A percentile compares a stretch with the other conserved stretches of the same genome.
Conservation (phyloP, 2,329 filamentous ascomycete species). For the Fusarium musae region DNA sequence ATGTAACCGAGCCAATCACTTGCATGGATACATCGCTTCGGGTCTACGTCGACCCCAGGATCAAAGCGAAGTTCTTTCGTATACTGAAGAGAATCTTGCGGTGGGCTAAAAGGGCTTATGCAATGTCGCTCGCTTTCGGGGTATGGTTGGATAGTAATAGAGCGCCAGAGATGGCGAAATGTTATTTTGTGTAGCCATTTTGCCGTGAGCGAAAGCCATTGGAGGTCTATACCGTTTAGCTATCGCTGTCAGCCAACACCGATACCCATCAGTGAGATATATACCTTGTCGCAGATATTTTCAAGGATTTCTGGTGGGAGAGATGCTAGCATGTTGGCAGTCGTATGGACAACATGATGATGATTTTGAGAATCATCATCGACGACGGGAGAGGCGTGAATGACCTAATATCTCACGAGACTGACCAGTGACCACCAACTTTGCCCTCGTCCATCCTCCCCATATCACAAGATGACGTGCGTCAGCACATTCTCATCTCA, state of each 20-base stretch:
- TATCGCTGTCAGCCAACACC: accelerated
- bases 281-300: background rate
- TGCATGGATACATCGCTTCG: background rate
- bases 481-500: conserved; percentile 19
- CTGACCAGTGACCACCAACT: background rate
- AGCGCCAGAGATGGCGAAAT: background rate
- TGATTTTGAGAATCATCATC: accelerated
- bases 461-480: background rate
- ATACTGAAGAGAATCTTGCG: background rate
- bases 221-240: background rate
- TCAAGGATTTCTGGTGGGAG: background rate
- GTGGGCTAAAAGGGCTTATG: accelerated
- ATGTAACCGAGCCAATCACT: conserved; percentile 3
- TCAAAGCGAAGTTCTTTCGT: background rate
- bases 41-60: background rate
- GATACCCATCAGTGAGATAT: accelerated
- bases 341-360: accelerated
- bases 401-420: background rate
- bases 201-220: background rate
- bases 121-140: background rate
- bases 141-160: accelerated
- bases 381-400: accelerated
- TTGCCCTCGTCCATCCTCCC: background rate
- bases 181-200: background rate
- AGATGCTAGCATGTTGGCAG: background rate